Base-by-base conservation (phyloP, 2,329 filamentous ascomycete genomes). In the Penicillium oxalicum region DNA sequence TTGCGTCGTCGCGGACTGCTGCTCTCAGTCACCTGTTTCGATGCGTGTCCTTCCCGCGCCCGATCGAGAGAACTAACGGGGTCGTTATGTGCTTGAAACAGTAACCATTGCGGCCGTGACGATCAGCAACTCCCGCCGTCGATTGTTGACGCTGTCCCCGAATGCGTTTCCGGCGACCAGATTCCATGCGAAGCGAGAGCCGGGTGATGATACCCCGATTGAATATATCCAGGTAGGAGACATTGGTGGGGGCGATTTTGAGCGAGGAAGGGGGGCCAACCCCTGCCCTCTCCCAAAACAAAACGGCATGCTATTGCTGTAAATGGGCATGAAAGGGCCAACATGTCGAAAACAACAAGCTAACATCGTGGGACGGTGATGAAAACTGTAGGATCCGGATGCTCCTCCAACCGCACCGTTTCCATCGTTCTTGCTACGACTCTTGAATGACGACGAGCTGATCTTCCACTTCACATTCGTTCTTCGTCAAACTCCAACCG, bases 401-500 rank as follows among this genome's bases (percentile, higher is more conserved):
- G 64, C 74, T 47, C 65, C 75, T 26, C 66, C 70, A 41, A 70
- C 75, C 45, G 64, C 64, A 27, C 47, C 61, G 9, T 50, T 54
- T 25, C 88, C 90, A 7, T 79, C 78, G 51, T 95, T 97, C 68
- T 80, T 98, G 44, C 76, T 97, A 49, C 93, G 94, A 65, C 75
- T 98, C 44, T 81, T 77, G 59, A 93, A 91, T 71, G 90, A 95
- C 59, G 93, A 97, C 59, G 93, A 98, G 58, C 82, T 98, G 47
- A 82, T 83, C 57, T 95, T 98, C 72, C 88, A 85, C 61, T 98
- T 97, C 68, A 93, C 87, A 35, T 96, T 97, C 66, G 79, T 93
- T 55, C 77, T 95, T 56, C 73, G 80, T 54, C 80, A 81, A 61
- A 72, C 70, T 33, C 67, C 74, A 61, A 70, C 71, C 34, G 62